These are phyloP conservation scores for Chaetomium cochliodes DNA, from an alignment of 495 filamentous ascomycete genomes.

Conservation along the genomic window DNA sequence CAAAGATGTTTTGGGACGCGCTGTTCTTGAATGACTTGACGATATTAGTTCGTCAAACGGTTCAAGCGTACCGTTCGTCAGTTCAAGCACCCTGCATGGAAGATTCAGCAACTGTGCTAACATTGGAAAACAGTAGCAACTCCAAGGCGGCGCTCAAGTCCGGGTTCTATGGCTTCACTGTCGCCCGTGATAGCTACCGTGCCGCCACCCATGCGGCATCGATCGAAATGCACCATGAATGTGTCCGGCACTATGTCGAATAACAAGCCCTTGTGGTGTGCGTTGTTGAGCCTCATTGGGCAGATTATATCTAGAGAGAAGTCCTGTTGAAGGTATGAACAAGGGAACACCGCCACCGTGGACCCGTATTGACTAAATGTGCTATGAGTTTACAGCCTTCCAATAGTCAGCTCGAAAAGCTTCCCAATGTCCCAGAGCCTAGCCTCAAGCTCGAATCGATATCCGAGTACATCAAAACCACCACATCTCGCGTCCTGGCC, in stretches of 20 bases:
- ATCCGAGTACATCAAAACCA: neutral
- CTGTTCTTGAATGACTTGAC: neutral
- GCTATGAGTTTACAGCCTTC: neutral
- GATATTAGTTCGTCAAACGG: neutral
- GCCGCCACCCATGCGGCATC: slow-evolving; percentile 63
- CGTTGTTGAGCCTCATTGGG: slow-evolving; percentile 83
- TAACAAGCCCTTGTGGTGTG: slow-evolving; percentile 47
- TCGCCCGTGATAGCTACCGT: slow-evolving; percentile 82
- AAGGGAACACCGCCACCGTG: slow-evolving; percentile 62
- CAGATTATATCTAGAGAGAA: slow-evolving; percentile 87
- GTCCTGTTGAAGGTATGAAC: slow-evolving; percentile 71
- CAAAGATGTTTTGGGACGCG: neutral
- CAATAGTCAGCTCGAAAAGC: neutral
- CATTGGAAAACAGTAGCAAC: neutral
- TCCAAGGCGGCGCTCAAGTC: slow-evolving; percentile 60
- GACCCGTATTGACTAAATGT: neutral
- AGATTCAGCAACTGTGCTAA: neutral
- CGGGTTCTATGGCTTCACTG: slow-evolving; percentile 78
- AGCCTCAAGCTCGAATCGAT: neutral
- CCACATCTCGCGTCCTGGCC: neutral
- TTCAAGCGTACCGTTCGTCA: neutral
- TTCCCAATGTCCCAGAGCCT: neutral
- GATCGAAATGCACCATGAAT: slow-evolving; percentile 70
- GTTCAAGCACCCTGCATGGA: neutral
- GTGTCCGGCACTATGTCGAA: slow-evolving; percentile 70